These are phyloP conservation scores for Tremella fuciformis DNA, from an alignment of 768 basidiomycete species.

Conservation along the genomic window DNA sequence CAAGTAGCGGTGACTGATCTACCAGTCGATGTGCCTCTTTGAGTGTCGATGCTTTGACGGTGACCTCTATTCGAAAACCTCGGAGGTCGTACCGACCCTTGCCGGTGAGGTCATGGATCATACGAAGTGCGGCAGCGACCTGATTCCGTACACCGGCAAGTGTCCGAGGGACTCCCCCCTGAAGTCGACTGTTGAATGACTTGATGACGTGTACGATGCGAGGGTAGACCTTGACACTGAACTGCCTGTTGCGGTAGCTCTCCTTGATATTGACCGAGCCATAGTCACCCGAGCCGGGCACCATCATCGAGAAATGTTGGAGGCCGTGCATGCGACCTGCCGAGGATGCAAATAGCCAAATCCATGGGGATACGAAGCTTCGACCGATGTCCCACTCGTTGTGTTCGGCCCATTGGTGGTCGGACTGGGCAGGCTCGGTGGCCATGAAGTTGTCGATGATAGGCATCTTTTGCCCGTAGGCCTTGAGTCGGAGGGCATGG, in stretches of 20 bases:
- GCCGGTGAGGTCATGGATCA: conserved; percentile 24
- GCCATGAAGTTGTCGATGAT: conserved; percentile 7
- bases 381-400: conserved; percentile 21
- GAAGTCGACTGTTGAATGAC: conserved; percentile 30
- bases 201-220: conserved; percentile 31
- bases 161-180: conserved; percentile 19
- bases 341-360: conserved; percentile 18
- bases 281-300: conserved; percentile 19
- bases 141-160: conserved; percentile 9
- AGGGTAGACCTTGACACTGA: conserved; percentile 28
- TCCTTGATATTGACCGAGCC: conserved; percentile 16
- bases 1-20: conserved; percentile 12
- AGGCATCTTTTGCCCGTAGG: conserved; percentile 28
- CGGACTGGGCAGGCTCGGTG: conserved; percentile 18
- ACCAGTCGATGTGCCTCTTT: conserved; percentile 10
- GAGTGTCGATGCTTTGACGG: conserved; percentile 18
- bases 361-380: conserved; percentile 2
- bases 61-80: conserved; percentile 32
- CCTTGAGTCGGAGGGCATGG: conserved; percentile 17
- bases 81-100: conserved; percentile 9
- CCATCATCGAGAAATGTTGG: conserved; percentile 7
- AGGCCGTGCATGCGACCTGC: conserved; percentile 2
- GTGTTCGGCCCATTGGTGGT: conserved; percentile 9
- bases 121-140: neutral
- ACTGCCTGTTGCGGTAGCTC: conserved; percentile 5